Base-by-base conservation (phyloP, 345 rosid genomes). In the Populus davidiana region DNA sequence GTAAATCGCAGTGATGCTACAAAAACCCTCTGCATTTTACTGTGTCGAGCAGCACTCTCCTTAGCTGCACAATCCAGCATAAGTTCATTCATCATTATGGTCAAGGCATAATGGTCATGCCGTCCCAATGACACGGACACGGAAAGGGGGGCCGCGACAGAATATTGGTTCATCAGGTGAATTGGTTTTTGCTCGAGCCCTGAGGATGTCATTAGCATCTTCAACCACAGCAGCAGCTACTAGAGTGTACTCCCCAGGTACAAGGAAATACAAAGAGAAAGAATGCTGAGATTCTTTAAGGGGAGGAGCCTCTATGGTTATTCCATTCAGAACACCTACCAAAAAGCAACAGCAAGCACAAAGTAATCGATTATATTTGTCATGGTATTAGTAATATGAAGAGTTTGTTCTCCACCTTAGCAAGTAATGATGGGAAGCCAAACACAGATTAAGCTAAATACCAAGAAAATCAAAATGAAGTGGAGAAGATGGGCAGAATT, bases 141-240 rank as follows among this genome's bases (percentile, higher is more conserved):
- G 97, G 69, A 91, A 96, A 6, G 98, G 98, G 18, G 98, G 97
- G 18, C 98, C 98, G n/a, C 96, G 91, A 27, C 98, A 96, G 82
- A 90, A 89, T 62, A 96, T 94, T 7, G 98, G 94, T 81, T 96
- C 98, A 36, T 92, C 94, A 12, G 91, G 82, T 2, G 91, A 90
- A 54, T 83, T 86, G 0, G 92, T 87, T 83, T 82, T 88, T 20
- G 99, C 98, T 61, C 98, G 87, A 71, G 96, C 89, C 83, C 99
- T 85, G 52, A 96, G 92, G 70, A 94, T 83, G 69, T 91, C 93
- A 80, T 89, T 94, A 11, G 98, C 92, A 75, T 91, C 92, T 78
- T 91, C 96, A 5, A 96, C 90, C 29, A 94, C 91, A 11, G 97
- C 98, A 20, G 97, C 93, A 43, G 97, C 95, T 43, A 88, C 88